Conservation (phyloP, 345 rosid genomes). For the Schrenkiella parvula region DNA sequence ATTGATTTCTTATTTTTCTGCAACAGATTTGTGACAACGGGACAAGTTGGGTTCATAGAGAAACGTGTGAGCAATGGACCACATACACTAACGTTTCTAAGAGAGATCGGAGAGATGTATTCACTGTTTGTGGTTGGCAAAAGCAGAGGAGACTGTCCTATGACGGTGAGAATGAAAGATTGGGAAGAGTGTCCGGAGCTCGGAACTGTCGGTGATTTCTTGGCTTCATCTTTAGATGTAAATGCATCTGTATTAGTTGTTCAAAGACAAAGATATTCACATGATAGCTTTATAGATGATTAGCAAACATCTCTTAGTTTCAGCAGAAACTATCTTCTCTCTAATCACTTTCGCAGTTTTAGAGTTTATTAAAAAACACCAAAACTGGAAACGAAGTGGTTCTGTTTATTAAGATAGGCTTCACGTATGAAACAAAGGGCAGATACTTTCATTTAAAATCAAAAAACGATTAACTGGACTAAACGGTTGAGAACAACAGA, state of each 20-base stretch:
- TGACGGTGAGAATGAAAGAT: conserved; percentile 63
- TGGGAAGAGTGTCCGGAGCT: conserved; percentile 98
- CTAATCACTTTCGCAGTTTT: not conserved
- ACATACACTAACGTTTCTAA: conserved; percentile 44
- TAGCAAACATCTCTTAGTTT: conserved; percentile 12
- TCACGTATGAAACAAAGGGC: not conserved
- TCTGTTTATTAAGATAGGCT: not conserved
- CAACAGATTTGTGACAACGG: conserved; percentile 54
- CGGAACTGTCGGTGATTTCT: conserved; percentile 60
- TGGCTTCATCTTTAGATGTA: conserved; percentile 58
- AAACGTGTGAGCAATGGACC: conserved; percentile 44
- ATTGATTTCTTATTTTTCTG: not conserved
- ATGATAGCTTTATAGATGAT: conserved; percentile 25
- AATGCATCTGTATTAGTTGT: conserved; percentile 62
- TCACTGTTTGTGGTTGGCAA: conserved; percentile 69
- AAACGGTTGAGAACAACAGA: too few species aligned
- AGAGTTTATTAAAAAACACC: not conserved
- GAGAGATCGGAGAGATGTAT: conserved; percentile 48
- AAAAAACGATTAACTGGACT: too few species aligned
- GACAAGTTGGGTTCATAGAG: conserved; percentile 51
- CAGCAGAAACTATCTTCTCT: not conserved
- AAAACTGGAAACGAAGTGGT: not conserved
- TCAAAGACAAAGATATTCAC: conserved; percentile 53
- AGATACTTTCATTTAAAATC: not conserved
- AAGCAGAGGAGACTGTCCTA: conserved; percentile 43